phyloP scores from a whole-genome alignment of 805 yeast genomes.

The Kazachstania martiniae region DNA sequence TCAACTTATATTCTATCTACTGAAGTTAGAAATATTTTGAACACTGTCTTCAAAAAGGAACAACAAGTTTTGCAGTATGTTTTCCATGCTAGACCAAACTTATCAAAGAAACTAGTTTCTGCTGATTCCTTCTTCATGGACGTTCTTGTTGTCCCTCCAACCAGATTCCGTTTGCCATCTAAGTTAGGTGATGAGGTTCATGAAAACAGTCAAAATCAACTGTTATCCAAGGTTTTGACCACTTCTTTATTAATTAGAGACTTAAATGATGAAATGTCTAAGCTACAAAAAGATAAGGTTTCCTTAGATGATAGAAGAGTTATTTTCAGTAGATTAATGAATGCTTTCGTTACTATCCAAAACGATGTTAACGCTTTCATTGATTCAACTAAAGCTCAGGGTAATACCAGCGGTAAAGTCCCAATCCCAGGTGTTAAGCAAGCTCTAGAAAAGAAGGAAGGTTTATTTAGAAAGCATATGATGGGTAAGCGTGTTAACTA shows the following conservation, averaged over 20 bases:
- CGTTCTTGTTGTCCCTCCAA: conserved; percentile 87
- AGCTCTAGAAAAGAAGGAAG: conserved; percentile 96
- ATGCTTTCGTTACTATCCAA: conserved; percentile 88
- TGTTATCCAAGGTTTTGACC: conserved; percentile 66
- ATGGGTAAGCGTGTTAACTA: conserved; percentile 99
- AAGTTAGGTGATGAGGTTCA: conserved; percentile 94
- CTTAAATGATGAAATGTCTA: conserved; percentile 71
- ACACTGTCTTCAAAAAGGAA: conserved; percentile 67
- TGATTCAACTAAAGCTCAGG: conserved; percentile 83
- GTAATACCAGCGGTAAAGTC: conserved; percentile 47
- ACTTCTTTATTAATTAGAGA: conserved; percentile 79
- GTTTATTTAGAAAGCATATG: conserved; percentile 96
- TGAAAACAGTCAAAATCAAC: conserved; percentile 87
- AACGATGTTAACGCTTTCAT: conserved; percentile 90
- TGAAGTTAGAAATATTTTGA: conserved; percentile 72
- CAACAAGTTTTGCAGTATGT: conserved; percentile 54
- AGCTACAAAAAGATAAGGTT: conserved; percentile 45
- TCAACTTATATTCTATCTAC: conserved; percentile 80
- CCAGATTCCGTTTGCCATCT: conserved; percentile 93
- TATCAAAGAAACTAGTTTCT: conserved; percentile 32
- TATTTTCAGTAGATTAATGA: conserved; percentile 83
- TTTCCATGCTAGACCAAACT: conserved; percentile 71
- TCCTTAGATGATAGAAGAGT: conserved; percentile 63
- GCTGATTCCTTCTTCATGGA: conserved; percentile 89
- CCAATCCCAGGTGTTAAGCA: conserved; percentile 96